phyloP scores from a whole-genome alignment of 2,329 filamentous ascomycete genomes.

The Didymella glomerata region DNA sequence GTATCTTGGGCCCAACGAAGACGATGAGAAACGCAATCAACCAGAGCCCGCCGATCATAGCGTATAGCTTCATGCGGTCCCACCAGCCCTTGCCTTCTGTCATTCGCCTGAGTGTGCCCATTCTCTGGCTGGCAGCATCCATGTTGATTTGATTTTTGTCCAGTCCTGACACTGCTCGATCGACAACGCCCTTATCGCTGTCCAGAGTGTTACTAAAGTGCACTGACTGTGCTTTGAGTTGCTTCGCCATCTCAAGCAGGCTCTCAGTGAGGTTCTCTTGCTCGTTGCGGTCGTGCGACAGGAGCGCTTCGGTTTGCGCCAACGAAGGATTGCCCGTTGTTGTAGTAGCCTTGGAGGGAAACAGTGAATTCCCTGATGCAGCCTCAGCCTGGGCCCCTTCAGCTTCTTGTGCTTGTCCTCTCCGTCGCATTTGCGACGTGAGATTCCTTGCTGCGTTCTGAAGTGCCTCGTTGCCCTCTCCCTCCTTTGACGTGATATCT shows the following conservation, averaged over 20 bases:
- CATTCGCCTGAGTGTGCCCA: conserved; percentile 80
- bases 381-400: conserved; percentile 36
- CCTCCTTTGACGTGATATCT: conserved; percentile 40
- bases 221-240: conserved; percentile 78
- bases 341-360: conserved; percentile 47
- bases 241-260: conserved; percentile 79
- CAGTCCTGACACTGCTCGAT: conserved; percentile 75
- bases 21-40: conserved; percentile 80
- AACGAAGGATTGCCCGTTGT: conserved; percentile 40
- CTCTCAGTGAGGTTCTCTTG: conserved; percentile 84
- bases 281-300: conserved; percentile 79
- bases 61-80: conserved; percentile 84
- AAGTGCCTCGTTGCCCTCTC: conserved; percentile 44
- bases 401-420: conserved; percentile 34
- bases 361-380: conserved; percentile 51
- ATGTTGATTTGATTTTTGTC: conserved; percentile 79
- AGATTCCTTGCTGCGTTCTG: conserved; percentile 47
- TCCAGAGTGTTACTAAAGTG: conserved; percentile 77
- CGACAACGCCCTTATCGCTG: conserved; percentile 75
- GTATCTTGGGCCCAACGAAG: conserved; percentile 85
- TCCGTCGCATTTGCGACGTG: conserved; percentile 46
- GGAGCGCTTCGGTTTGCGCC: conserved; percentile 67
- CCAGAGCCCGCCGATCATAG: conserved; percentile 83
- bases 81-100: conserved; percentile 89
- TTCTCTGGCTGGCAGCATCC: conserved; percentile 76